Evolutionary conservation across 257 asterid species (phyloP), one percentile per base, ranked within the genome.

Genomic region (Paraleonurus japonicus): DNA sequence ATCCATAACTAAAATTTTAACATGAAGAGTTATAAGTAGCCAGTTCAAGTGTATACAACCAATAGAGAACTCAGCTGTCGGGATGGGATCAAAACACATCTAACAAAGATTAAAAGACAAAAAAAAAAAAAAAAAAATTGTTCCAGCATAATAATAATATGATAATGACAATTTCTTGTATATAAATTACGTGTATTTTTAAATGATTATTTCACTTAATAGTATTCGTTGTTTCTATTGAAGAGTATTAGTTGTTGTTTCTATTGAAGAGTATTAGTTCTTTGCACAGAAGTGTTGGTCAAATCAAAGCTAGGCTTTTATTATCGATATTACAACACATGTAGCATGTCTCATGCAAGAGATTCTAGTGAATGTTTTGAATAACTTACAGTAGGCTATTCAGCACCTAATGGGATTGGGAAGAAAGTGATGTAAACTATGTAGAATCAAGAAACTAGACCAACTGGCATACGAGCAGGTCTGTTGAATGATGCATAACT

Each of bases 381-480:
- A 45, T 15, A 45, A 45, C 8, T 15, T 15, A 45, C 7, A 45
- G 7, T 13, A 15, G 53, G 7, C 20, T 32, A 75, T 60, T 35
- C 70, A 47, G 64, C 65, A 61, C 24, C 65, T 9, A 47, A 45
- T 45, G 53, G 53, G 19, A n/a, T n/a, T n/a, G n/a, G 16, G 7
- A 4, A 1, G 33, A n/a, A n/a, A n/a, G n/a, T n/a, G n/a, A n/a
- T n/a, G n/a, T n/a, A n/a, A n/a, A n/a, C n/a, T n/a, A n/a, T 50
- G 58, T 50, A 50, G 0, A 50, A 7, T 81, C 73, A 78, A 26
- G 74, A 80, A 51, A 76, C 79, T 45, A 80, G 75, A 17, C 82
- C 87, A 24, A 80, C 84, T 5, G 82, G 73, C 23, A 73, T 4
- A 20, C 50, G 72, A 64, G 69, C 65, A 48, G 32, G 63, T 81